Evolutionary conservation across 163 green algal genomes (phyloP), one percentile per base, ranked within the genome.

Genomic region (Smithsoniella earleae): DNA sequence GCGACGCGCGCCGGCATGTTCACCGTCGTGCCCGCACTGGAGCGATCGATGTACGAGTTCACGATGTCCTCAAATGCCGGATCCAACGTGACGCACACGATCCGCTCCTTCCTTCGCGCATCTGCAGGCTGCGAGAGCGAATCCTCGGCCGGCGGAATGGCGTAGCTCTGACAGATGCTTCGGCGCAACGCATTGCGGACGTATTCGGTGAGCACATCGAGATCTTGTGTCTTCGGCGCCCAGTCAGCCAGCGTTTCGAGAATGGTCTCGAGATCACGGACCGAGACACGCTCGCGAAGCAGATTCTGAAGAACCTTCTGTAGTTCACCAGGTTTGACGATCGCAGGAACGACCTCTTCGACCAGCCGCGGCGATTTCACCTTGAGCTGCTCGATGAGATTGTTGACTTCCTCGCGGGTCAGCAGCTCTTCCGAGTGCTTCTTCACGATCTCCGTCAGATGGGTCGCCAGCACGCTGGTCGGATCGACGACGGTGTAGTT

Each of bases 381-480:
- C 54, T 66, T 66, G 13, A 16, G 13, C 54, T 66, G 16, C 13
- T 66, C 54, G 54, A 66, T 10, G 25, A 66, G 54, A 13, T 66
- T 16, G 25, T 66, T 10, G 16, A 34, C 20, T 18, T 16, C 54
- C 25, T 10, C 54, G 16, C 16, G 16, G 16, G 54, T 66, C 25
- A 66, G 54, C 16, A 66, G 16, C 16, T 66, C 54, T 25, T 10
- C 54, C 25, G 16, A 25, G 16, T 66, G 13, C 25, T 27, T 13
- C 25, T 27, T 25, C 25, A 16, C n/a, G 13, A 16, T 66, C 54
- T 66, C 54, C 25, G 54, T 66, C 25, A 66, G 54, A 34, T 66
- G 54, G 16, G 54, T 66, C 10, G 54, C 54, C 13, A 66, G 54
- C 54, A 66, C 54, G 16, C 25, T 34, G 13, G 16, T 27, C 13